phyloP scores from a whole-genome alignment of 1,139 yeast genomes.

The Suhomyces wounanorum region DNA sequence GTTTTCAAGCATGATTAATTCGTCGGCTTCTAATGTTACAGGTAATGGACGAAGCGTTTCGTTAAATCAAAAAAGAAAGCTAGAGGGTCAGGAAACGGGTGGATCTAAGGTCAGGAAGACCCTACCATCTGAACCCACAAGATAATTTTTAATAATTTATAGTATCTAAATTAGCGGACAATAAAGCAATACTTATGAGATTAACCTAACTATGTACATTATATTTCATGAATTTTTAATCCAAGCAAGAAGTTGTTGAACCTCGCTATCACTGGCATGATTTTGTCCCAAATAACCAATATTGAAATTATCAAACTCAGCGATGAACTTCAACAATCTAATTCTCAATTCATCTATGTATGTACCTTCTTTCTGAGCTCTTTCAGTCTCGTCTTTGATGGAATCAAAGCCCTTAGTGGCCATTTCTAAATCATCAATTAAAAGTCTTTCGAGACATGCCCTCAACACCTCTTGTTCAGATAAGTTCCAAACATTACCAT shows the following conservation, averaged over 20 bases:
- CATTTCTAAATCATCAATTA: slow-evolving; percentile 32
- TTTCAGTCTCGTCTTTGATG: slow-evolving; percentile 17
- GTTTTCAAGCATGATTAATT: slow-evolving; percentile 9
- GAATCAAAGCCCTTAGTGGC: slow-evolving; percentile 20
- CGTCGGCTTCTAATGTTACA: slow-evolving; percentile 12
- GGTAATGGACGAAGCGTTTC: slow-evolving; percentile 32
- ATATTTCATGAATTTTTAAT: background rate
- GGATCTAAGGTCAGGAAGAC: background rate
- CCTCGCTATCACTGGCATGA: background rate
- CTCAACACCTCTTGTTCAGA: slow-evolving; percentile 43
- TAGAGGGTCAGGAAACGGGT: slow-evolving; percentile 1
- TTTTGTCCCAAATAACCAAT: slow-evolving; percentile 39
- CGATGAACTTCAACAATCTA: slow-evolving; percentile 32
- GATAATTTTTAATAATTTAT: background rate
- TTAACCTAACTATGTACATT: background rate
- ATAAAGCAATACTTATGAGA: background rate
- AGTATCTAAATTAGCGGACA: background rate
- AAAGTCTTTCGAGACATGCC: slow-evolving; percentile 53
- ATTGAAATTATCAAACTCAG: slow-evolving; percentile 36
- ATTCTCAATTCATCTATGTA: slow-evolving; percentile 27
- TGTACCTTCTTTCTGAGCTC: slow-evolving; percentile 15
- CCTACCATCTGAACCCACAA: background rate
- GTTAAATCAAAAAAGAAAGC: slow-evolving; percentile 25
- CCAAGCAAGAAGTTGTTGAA: slow-evolving; percentile 12
- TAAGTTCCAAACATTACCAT: slow-evolving; percentile 53